A percentile compares a stretch with the other conserved stretches of the same genome.
Conservation (phyloP, 805 yeast species). For the Candida hispaniensis region DNA sequence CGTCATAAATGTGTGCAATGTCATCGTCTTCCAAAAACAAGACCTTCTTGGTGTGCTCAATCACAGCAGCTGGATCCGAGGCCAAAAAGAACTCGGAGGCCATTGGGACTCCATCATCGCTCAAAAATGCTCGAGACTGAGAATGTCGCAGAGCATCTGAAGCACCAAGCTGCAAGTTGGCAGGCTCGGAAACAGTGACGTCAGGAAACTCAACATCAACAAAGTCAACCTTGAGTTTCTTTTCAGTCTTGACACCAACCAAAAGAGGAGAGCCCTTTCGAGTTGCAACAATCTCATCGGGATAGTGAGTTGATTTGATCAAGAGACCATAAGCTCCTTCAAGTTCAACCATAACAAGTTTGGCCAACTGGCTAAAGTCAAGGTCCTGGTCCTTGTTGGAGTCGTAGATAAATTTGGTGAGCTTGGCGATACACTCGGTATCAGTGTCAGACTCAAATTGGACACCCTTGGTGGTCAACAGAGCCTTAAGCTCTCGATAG, state of each 20-base stretch:
- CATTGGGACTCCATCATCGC: conserved; percentile 85
- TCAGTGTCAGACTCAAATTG: conserved; percentile 87
- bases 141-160: conserved; percentile 68
- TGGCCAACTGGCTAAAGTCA: conserved; percentile 87
- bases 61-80: conserved; percentile 93
- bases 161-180: conserved; percentile 35
- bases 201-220: conserved; percentile 97
- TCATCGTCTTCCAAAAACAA: conserved; percentile 95
- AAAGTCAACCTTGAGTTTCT: conserved; percentile 90
- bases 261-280: conserved; percentile 97
- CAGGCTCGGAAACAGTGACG: conserved; percentile 18
- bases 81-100: conserved; percentile 94
- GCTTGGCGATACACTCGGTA: conserved; percentile 94
- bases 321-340: conserved; percentile 97
- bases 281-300: conserved; percentile 92
- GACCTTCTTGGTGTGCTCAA: conserved; percentile 95
- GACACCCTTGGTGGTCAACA: conserved; percentile 69
- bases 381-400: conserved; percentile 59
- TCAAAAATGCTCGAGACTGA: conserved; percentile 91
- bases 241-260: conserved; percentile 94
- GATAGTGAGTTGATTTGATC: conserved; percentile 84
- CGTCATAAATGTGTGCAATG: conserved; percentile 95
- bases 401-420: conserved; percentile 84
- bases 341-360: conserved; percentile 81
- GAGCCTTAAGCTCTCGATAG: conserved; percentile 79